phyloP scores from a whole-genome alignment of 2,329 filamentous ascomycete species.

The Cladophialophora yegresii region DNA sequence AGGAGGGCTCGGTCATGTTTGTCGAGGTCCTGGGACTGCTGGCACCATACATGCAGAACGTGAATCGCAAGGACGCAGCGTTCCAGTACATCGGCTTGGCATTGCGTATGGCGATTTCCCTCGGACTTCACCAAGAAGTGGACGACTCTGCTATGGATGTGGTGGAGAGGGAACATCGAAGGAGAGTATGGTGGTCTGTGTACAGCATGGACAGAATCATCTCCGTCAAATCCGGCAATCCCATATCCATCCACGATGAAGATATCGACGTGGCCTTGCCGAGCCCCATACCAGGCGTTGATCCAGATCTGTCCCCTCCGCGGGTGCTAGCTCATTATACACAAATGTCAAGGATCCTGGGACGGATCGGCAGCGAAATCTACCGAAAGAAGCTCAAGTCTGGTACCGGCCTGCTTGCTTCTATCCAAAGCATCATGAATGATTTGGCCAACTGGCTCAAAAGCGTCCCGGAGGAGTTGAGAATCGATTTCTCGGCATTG shows the following conservation, averaged over 20 bases:
- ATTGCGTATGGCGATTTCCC: conserved; percentile 59
- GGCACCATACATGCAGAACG: conserved; percentile 60
- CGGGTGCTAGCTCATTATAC: conserved; percentile 57
- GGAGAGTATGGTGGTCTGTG: conserved; percentile 60
- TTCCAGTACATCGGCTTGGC: conserved; percentile 59
- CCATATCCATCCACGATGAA: conserved; percentile 58
- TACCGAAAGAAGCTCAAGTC: conserved; percentile 54
- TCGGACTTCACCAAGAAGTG: conserved; percentile 59
- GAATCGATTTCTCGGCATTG: conserved; percentile 52
- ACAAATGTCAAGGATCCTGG: conserved; percentile 55
- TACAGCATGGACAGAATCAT: conserved; percentile 58
- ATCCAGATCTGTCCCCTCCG: conserved; percentile 50
- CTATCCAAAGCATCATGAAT: conserved; percentile 55
- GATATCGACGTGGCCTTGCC: conserved; percentile 53
- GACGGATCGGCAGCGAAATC: conserved; percentile 53
- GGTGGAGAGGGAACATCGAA: conserved; percentile 52
- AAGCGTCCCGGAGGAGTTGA: conserved; percentile 51
- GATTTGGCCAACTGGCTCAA: conserved; percentile 55
- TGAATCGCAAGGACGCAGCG: conserved; percentile 58
- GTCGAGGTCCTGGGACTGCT: conserved; percentile 59
- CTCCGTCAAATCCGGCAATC: conserved; percentile 58
- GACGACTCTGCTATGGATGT: conserved; percentile 45
- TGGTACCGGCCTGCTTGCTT: conserved; percentile 52
- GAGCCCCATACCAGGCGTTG: conserved; percentile 40
- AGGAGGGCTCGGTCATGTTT: conserved; percentile 57